Conservation (phyloP, 345 rosid species). For the Eucalyptus globulus region DNA sequence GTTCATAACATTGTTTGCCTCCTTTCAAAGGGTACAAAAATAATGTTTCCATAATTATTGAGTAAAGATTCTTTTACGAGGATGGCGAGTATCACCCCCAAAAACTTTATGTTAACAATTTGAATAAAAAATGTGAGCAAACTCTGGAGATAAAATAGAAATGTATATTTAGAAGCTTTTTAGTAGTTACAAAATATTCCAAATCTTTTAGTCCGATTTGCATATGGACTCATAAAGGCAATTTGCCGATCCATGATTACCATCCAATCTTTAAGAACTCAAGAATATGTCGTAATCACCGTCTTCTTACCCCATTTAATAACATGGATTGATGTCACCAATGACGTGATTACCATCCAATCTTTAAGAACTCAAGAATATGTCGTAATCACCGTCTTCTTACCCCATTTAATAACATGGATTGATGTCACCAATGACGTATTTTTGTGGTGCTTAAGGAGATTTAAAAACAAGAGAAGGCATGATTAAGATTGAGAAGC, state of each 20-base stretch:
- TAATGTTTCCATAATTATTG: neutral
- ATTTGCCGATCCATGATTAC: neutral
- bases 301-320: no score
- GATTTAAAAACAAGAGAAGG: neutral
- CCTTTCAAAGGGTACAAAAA: neutral
- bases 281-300: no score
- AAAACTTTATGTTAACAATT: neutral
- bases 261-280: no score
- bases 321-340: no score
- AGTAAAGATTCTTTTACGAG: neutral
- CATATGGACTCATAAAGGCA: neutral
- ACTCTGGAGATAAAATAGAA: neutral
- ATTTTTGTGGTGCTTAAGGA: neutral
- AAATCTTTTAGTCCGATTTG: neutral
- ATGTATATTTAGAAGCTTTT: neutral
- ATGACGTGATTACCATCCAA: neutral
- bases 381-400: neutral
- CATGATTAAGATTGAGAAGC: neutral
- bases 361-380: neutral
- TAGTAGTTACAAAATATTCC: neutral
- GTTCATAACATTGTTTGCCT: neutral
- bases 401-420: neutral
- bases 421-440: neutral
- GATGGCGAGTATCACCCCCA: neutral
- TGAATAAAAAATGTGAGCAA: neutral